Evolutionary conservation across 192 early-diverging fungal species (phyloP).

Genomic region (Jimgerdemannia flammicorona): DNA sequence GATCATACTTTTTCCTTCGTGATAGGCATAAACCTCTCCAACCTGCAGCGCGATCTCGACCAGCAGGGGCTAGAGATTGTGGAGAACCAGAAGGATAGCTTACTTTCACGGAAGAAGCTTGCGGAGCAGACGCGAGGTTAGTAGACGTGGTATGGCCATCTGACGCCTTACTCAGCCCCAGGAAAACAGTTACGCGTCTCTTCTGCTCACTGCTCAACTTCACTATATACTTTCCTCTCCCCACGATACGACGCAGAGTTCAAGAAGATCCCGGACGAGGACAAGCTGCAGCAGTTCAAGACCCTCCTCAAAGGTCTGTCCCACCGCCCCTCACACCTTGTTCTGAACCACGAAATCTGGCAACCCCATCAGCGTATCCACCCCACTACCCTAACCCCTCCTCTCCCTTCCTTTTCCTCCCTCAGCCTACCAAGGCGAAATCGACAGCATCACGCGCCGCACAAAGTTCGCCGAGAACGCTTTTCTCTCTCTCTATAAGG

Average conservation of each 20-base stretch:
- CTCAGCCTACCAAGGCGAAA: constrained; percentile 84
- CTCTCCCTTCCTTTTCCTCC: background rate
- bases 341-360: background rate
- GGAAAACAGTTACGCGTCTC: background rate
- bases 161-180: background rate
- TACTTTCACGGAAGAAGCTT: constrained; percentile 73
- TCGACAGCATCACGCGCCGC: constrained; percentile 81
- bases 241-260: constrained; percentile 54
- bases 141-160: background rate
- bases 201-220: no score
- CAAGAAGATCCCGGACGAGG: constrained; percentile 69
- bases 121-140: constrained; percentile 85
- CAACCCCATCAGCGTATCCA: background rate
- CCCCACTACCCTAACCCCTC: background rate
- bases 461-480: constrained; percentile 79
- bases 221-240: background rate
- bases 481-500: constrained; percentile 79
- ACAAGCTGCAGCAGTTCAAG: constrained; percentile 78
- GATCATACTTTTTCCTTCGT: background rate
- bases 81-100: constrained; percentile 79
- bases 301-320: constrained; percentile 60
- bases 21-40: constrained; percentile 61
- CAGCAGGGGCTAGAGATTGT: constrained; percentile 71
- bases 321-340: background rate
- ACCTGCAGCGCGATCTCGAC: constrained; percentile 72